Conservation (phyloP, 2,329 filamentous ascomycete genomes). For the Hypoxylon sp. region DNA sequence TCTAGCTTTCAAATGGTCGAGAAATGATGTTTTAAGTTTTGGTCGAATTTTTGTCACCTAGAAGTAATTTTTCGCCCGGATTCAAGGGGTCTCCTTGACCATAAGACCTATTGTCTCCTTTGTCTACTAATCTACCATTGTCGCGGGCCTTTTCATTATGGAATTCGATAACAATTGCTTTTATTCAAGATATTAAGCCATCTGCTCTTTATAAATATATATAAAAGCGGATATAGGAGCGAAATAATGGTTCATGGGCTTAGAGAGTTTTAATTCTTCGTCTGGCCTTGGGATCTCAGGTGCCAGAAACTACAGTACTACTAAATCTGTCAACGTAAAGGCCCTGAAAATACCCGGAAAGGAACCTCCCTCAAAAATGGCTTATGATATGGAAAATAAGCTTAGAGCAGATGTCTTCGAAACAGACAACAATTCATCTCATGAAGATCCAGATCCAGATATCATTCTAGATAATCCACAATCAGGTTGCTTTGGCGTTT, state of each 20-base stretch:
- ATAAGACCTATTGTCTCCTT: background rate
- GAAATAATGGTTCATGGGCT: background rate
- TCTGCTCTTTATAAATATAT: background rate
- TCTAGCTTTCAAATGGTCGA: background rate
- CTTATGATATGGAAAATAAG: constrained; percentile 30
- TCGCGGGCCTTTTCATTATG: background rate
- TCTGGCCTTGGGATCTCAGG: background rate
- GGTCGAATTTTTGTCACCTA: background rate
- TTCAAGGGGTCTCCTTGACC: background rate
- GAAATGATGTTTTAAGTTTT: background rate
- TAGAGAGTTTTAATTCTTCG: background rate
- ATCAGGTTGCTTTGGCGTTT: constrained; percentile 37
- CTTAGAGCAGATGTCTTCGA: constrained; percentile 30
- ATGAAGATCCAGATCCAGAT: constrained; percentile 21
- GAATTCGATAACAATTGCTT: background rate
- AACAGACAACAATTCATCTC: background rate
- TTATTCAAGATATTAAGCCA: background rate
- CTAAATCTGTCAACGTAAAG: background rate
- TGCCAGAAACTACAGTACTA: background rate
- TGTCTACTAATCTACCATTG: background rate
- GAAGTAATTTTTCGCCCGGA: background rate
- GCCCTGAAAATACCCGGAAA: background rate
- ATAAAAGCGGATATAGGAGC: background rate
- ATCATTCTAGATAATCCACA: constrained; percentile 36
- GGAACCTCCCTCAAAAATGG: constrained; percentile 4